Conservation (phyloP, 441 rosid genomes). For the Eruca vesicaria region DNA sequence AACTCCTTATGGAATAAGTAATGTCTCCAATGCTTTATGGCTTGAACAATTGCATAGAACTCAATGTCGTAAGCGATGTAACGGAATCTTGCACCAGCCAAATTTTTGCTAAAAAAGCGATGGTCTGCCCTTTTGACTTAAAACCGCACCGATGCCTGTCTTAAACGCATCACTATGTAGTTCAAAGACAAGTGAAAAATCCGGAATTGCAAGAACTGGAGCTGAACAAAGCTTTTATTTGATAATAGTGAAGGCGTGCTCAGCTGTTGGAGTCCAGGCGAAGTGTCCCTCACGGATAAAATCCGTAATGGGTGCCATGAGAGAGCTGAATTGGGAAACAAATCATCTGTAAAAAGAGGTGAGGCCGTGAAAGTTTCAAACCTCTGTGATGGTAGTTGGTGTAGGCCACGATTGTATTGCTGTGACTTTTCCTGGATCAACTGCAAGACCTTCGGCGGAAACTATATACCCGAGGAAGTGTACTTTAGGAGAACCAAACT, state of each 20-base stretch:
- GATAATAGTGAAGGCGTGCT: background rate
- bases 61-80: too few relatives aligned
- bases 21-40: too few relatives aligned
- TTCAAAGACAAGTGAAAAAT: background rate
- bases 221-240: background rate
- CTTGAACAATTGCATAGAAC: too few relatives aligned
- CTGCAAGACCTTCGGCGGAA: background rate
- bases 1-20: too few relatives aligned
- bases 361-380: background rate
- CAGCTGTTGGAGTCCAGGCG: background rate
- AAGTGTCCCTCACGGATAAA: background rate
- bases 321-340: background rate
- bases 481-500: background rate
- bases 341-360: background rate
- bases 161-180: background rate
- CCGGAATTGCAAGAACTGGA: background rate
- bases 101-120: background rate
- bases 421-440: background rate
- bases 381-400: too few relatives aligned
- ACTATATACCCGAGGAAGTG: background rate
- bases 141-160: background rate
- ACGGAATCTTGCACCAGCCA: background rate
- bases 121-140: background rate
- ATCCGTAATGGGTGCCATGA: background rate
- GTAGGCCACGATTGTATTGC: background rate